Percentiles rank a stretch among this genome's conserved stretches.
Conservation (phyloP, 345 rosid species). For the Conringia planisiliqua region DNA sequence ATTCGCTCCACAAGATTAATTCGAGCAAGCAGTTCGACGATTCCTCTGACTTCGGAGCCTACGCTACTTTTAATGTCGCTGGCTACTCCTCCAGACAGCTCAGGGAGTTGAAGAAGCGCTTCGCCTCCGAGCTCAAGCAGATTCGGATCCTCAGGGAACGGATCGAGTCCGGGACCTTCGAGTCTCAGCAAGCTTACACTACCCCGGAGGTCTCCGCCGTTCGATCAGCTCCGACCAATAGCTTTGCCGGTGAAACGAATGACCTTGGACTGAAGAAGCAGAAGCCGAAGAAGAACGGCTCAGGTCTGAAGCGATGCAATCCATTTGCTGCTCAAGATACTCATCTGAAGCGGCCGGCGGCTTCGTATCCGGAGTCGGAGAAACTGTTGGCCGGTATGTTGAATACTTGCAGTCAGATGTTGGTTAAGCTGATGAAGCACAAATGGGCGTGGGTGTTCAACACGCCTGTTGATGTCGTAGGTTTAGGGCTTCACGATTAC, state of each 20-base stretch:
- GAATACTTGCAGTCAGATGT: slow-evolving; percentile 54
- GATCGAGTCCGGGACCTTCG: slow-evolving; percentile 42
- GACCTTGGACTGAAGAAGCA: slow-evolving; percentile 34
- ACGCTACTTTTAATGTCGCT: slow-evolving; percentile 57
- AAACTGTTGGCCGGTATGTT: slow-evolving; percentile 15
- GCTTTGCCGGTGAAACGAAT: slow-evolving; percentile 25
- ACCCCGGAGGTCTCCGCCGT: slow-evolving; percentile 5
- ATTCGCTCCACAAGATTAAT: slow-evolving; percentile 36
- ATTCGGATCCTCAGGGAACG: slow-evolving; percentile 55
- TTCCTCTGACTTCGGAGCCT: slow-evolving; percentile 37
- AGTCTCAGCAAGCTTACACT: neutral
- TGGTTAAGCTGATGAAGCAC: slow-evolving; percentile 70
- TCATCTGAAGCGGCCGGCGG: neutral
- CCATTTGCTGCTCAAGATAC: slow-evolving; percentile 1
- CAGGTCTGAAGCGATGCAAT: slow-evolving; percentile 40
- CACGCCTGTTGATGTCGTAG: slow-evolving; percentile 62
- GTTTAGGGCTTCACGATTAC: slow-evolving; percentile 61
- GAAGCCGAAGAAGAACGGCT: slow-evolving; percentile 44
- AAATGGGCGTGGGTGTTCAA: slow-evolving; percentile 61
- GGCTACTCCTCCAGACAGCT: slow-evolving; percentile 48
- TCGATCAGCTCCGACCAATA: slow-evolving; percentile 45
- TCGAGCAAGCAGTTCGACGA: slow-evolving; percentile 34
- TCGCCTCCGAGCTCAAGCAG: slow-evolving; percentile 56
- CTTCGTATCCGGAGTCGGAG: slow-evolving; percentile 6
- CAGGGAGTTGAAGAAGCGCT: slow-evolving; percentile 51